Percentiles rank a stretch among this genome's conserved stretches.
phyloP scores from a whole-genome alignment of 148 eudicot genomes.

The Diospyros lotus region DNA sequence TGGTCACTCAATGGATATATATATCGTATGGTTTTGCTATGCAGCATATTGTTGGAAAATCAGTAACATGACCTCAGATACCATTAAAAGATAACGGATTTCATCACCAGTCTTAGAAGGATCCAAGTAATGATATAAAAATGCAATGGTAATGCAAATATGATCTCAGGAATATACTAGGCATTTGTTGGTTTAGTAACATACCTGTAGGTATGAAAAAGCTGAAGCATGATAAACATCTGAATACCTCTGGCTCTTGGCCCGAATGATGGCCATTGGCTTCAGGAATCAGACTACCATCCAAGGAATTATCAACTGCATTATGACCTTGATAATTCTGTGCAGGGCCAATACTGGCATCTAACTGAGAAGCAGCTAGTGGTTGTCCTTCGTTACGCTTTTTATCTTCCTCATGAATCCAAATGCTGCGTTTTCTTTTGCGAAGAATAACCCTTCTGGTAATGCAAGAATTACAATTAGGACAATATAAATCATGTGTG shows the following conservation, averaged over 20 bases:
- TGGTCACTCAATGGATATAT: no score
- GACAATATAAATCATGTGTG: constrained; percentile 79
- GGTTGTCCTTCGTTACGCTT: constrained; percentile 33
- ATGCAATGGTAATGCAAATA: constrained; percentile 1
- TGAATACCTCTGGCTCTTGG: constrained; percentile 23
- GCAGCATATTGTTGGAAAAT: no score
- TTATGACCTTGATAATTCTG: constrained; percentile 17
- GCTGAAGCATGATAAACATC: constrained; percentile 85
- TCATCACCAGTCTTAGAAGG: not conserved
- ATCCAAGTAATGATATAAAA: not conserved
- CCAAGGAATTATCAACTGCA: constrained; percentile 16
- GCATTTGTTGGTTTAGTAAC: not conserved
- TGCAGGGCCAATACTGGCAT: not conserved
- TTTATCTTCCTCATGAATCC: constrained; percentile 34
- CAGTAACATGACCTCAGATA: not conserved
- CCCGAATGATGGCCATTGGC: not conserved
- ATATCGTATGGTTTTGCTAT: no score
- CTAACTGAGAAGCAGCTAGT: not conserved
- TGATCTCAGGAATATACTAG: not conserved
- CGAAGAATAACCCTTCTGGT: constrained; percentile 81
- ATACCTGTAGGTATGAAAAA: constrained; percentile 71
- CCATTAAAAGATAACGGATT: not conserved
- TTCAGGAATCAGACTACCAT: constrained; percentile 12
- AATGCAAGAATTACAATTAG: constrained; percentile 80
- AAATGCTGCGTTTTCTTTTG: constrained; percentile 60